A percentile compares a stretch with the other conserved stretches of the same genome.
These are phyloP conservation scores for Colletotrichum sp. DNA, from an alignment of 2,329 filamentous ascomycete genomes.

Conservation along the genomic window DNA sequence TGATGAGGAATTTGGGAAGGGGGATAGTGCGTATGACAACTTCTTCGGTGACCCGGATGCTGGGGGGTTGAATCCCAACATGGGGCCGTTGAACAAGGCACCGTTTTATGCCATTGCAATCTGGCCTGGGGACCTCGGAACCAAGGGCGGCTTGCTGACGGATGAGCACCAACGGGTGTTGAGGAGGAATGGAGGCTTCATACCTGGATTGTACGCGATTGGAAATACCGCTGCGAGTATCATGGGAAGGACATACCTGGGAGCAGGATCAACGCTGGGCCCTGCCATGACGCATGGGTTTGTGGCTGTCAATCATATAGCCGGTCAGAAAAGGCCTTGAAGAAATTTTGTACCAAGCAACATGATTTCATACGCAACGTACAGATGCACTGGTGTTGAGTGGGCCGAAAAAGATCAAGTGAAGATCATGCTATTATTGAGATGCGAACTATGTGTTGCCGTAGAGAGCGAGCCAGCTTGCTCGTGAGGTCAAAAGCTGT, in stretches of 20 bases:
- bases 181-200: slow-evolving; percentile 22
- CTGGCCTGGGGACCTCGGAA: slow-evolving; percentile 41
- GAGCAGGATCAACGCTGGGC: slow-evolving; percentile 38
- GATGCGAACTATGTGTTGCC: background rate
- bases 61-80: background rate
- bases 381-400: background rate
- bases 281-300: slow-evolving; percentile 41
- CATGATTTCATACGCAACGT: background rate
- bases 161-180: slow-evolving; percentile 34
- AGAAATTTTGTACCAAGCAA: background rate
- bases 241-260: slow-evolving; percentile 38
- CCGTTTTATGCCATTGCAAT: slow-evolving; percentile 35
- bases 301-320: slow-evolving; percentile 23
- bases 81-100: slow-evolving; percentile 25
- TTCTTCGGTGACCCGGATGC: slow-evolving; percentile 33
- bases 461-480: background rate
- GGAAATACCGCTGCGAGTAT: slow-evolving; percentile 37
- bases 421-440: background rate
- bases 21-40: slow-evolving; percentile 32
- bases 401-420: background rate
- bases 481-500: background rate
- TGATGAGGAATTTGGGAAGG: slow-evolving; percentile 38
- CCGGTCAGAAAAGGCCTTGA: background rate
- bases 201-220: slow-evolving; percentile 37
- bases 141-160: slow-evolving; percentile 40